These are phyloP conservation scores for Sarocladium kiliense DNA, from an alignment of 2,329 filamentous ascomycete genomes.

Conservation along the genomic window DNA sequence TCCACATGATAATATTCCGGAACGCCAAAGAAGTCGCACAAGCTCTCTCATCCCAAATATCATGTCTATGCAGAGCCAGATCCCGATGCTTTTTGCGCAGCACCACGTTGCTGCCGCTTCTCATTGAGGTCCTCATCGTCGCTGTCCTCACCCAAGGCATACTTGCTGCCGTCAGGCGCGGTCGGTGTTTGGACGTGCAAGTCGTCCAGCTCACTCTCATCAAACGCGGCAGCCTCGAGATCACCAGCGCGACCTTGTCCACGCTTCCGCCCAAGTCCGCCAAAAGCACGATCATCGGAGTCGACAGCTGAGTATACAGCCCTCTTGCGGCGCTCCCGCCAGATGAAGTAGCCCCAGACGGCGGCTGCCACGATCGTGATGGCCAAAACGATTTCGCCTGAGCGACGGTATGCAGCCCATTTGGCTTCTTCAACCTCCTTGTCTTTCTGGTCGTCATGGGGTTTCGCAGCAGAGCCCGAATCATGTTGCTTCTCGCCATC, in stretches of 20 bases:
- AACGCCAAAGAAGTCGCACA: neutral
- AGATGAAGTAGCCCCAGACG: conserved; percentile 70
- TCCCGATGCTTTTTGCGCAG: conserved; percentile 1
- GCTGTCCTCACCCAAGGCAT: conserved; percentile 53
- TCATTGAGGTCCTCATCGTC: conserved; percentile 32
- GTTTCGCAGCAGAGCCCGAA: conserved; percentile 61
- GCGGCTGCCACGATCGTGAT: conserved; percentile 70
- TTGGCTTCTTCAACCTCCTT: conserved; percentile 74
- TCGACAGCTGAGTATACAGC: conserved; percentile 37
- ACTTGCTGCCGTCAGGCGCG: conserved; percentile 38
- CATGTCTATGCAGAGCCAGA: conserved; percentile 3
- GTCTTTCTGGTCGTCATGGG: conserved; percentile 39
- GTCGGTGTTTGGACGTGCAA: conserved; percentile 46
- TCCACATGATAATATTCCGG: neutral
- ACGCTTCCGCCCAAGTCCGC: conserved; percentile 41
- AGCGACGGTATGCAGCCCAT: conserved; percentile 84
- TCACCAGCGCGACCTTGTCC: conserved; percentile 34
- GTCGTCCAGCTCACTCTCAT: conserved; percentile 61
- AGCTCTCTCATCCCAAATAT: neutral
- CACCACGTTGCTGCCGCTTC: neutral
- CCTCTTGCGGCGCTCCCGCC: conserved; percentile 54
- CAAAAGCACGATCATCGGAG: conserved; percentile 29
- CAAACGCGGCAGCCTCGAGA: conserved; percentile 60
- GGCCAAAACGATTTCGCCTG: conserved; percentile 78
- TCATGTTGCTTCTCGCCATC: conserved; percentile 82